Percentiles rank a stretch among this genome's conserved stretches.
phyloP scores from a whole-genome alignment of 495 filamentous ascomycete species.

The Paragyromitra xinjiangensis region DNA sequence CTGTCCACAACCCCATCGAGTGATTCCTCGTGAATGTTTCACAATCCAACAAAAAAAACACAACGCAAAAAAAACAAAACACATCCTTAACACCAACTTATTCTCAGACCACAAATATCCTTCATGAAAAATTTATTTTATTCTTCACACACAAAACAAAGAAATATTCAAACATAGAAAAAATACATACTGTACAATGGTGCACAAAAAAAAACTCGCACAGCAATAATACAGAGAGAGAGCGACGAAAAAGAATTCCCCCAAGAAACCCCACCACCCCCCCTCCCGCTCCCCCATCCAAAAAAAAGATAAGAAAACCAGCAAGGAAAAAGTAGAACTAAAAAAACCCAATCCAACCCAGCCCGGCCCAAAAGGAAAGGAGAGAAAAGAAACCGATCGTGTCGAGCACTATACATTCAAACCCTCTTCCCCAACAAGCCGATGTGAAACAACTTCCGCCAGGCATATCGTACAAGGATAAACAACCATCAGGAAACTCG shows the following conservation, averaged over 20 bases:
- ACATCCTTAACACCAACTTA: not conserved
- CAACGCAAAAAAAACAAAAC: not conserved
- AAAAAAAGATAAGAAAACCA: constrained; percentile 17
- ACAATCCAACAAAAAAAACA: not conserved
- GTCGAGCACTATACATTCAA: constrained; percentile 12
- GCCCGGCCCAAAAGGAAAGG: constrained; percentile 26
- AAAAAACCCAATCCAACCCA: constrained; percentile 30
- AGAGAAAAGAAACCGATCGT: constrained; percentile 3
- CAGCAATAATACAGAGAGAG: constrained; percentile 11
- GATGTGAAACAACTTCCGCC: not conserved
- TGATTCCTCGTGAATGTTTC: constrained; percentile 15
- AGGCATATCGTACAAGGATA: constrained; percentile 5
- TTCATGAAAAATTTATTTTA: constrained; percentile 27
- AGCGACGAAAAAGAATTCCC: constrained; percentile 27
- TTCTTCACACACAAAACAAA: constrained; percentile 8
- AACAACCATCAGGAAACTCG: not conserved
- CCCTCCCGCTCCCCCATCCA: not conserved
- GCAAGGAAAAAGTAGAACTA: constrained; percentile 29
- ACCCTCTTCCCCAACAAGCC: not conserved
- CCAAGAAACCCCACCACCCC: not conserved
- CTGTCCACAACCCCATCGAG: not conserved
- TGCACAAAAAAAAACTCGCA: constrained; percentile 13
- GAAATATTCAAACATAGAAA: constrained; percentile 25
- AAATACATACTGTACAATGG: constrained; percentile 27
- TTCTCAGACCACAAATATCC: not conserved